Conservation (phyloP, 805 yeast genomes). For the Komagataella mondaviorum region DNA sequence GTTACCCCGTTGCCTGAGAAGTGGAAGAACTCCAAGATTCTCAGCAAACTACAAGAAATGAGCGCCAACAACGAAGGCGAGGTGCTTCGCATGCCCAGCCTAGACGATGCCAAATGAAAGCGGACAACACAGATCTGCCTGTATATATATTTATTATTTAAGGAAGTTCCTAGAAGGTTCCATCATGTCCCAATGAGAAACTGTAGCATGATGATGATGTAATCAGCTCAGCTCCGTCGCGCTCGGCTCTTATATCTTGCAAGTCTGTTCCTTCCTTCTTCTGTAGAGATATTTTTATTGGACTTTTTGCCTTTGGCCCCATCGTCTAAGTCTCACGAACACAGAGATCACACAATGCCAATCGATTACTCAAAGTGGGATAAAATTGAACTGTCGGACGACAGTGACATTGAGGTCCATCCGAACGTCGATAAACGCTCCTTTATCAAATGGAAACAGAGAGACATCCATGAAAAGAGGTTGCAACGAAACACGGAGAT, state of each 20-base stretch:
- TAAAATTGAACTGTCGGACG: constrained; percentile 89
- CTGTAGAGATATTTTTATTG: background rate
- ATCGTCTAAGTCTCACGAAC: background rate
- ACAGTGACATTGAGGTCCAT: constrained; percentile 93
- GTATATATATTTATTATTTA: background rate
- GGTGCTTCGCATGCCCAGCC: constrained; percentile 77
- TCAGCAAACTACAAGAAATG: constrained; percentile 54
- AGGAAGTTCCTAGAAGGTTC: background rate
- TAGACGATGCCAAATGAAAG: background rate
- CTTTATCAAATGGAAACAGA: constrained; percentile 91
- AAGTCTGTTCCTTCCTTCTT: background rate
- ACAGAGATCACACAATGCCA: constrained; percentile 9
- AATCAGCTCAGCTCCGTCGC: background rate
- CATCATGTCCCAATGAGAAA: background rate
- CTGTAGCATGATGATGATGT: background rate
- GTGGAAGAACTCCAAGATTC: constrained; percentile 61
- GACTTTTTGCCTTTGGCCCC: background rate
- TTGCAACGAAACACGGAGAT: constrained; percentile 69
- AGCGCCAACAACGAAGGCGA: constrained; percentile 61
- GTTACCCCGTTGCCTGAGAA: constrained; percentile 79
- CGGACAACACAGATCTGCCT: background rate
- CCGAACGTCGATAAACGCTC: constrained; percentile 94
- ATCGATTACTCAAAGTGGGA: constrained; percentile 98
- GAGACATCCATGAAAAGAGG: constrained; percentile 92
- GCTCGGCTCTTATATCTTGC: background rate